phyloP scores from a whole-genome alignment of 2,329 filamentous ascomycete genomes.

The Alternaria burnsii region DNA sequence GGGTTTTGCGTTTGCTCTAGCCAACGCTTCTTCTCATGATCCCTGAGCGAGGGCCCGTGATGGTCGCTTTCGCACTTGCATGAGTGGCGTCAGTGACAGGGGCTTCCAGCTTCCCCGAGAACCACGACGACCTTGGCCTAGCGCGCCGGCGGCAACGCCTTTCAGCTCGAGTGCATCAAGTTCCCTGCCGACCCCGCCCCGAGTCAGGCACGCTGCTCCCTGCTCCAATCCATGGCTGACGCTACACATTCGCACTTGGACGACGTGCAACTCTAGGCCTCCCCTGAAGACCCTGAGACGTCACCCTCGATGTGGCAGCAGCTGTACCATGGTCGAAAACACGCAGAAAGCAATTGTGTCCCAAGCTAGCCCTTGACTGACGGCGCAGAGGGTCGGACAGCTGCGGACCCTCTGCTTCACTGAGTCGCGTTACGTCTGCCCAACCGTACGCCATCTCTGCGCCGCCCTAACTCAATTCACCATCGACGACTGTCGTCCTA shows the following conservation, averaged over 20 bases:
- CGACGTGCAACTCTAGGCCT: not conserved
- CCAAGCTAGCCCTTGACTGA: conserved; percentile 12
- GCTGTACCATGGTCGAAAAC: conserved; percentile 20
- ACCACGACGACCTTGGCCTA: conserved; percentile 15
- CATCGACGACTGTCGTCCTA: conserved; percentile 8
- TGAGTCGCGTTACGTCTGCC: conserved; percentile 18
- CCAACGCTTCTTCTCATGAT: conserved; percentile 16
- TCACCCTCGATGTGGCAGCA: conserved; percentile 13
- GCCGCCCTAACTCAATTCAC: conserved; percentile 15
- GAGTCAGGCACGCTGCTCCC: conserved; percentile 3
- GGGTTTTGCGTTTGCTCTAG: conserved; percentile 38
- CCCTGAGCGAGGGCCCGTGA: conserved; percentile 16
- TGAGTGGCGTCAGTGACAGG: conserved; percentile 29
- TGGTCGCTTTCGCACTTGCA: conserved; percentile 19
- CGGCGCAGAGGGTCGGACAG: not conserved
- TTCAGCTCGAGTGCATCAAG: conserved; percentile 9
- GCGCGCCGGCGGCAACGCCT: conserved; percentile 5
- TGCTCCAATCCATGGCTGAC: not conserved
- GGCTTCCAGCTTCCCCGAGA: conserved; percentile 29
- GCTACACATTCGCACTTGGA: not conserved
- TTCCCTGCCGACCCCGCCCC: conserved; percentile 18
- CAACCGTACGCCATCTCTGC: conserved; percentile 16
- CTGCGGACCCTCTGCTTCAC: conserved; percentile 18
- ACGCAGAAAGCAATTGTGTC: conserved; percentile 17
- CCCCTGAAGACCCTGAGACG: conserved; percentile 23